Evolutionary conservation across 2,329 filamentous ascomycete species (phyloP), one percentile per base, ranked within the genome.

Genomic region (Ophiocordyceps camponoti-saundersi): DNA sequence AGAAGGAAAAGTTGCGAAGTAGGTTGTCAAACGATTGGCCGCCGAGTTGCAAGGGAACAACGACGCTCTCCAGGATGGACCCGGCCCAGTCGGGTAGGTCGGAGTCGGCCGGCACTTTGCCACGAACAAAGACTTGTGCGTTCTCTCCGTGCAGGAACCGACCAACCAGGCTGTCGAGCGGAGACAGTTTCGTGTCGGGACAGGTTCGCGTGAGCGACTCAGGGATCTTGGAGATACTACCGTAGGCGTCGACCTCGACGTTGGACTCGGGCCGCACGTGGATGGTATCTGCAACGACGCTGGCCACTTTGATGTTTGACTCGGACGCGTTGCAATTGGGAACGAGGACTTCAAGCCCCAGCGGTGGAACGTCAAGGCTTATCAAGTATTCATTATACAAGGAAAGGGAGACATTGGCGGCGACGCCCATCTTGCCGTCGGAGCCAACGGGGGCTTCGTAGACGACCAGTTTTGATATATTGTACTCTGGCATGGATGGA

Each of bases 1-100:
- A 78, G 53, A 96, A 68, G 21, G 87, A 84, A 59, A 96, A 95
- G 54, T 92, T 90, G 54, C 81, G 82, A 59, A 98, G 83, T 16
- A 95, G 67, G 52, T 84, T 80, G 53, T 88, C 87, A 55, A 95
- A 81, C 0, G 80, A 80, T 49, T 80, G 78, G 6, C 87, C 87
- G 0, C 87, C 85, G 51, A 96, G 84, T 6, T 87, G 83, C 7
- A 96, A 69, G 3, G 89, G 88, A 1, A 96, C 72, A 0, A 82
- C 89, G 46, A 96, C 76, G 53, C 84, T 87, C 43, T 80, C 79
- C 36, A 96, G 68, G 21, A 98, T 72, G 46, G 89, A 79, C 15
- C 76, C 75, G 44, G 95, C 74, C 92, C 92, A 98, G 43, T 71
- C 69, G 1, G 92, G 92, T 0, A 87, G 85, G 32, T 79, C 70